A percentile compares a stretch with the other conserved stretches of the same genome.
Evolutionary conservation across 2,329 filamentous ascomycete genomes (phyloP).

Genomic region (Albophoma yamanashiensis): DNA sequence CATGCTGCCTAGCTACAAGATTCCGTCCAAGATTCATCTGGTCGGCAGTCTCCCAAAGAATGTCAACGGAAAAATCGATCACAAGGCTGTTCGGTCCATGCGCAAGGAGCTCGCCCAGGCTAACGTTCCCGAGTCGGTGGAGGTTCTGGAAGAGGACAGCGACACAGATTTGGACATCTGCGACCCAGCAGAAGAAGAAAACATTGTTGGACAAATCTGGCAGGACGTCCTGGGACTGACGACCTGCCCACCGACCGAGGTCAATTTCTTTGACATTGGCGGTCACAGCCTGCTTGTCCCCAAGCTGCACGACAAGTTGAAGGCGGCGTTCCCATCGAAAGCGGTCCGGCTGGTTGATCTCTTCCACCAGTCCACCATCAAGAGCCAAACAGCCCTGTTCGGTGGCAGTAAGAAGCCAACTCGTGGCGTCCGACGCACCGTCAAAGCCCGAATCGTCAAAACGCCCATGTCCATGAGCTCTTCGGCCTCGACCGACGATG

Average conservation of each 20-base stretch:
- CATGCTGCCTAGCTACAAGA: constrained; percentile 4
- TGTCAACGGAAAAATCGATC: constrained; percentile 6
- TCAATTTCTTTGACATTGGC: constrained; percentile 9
- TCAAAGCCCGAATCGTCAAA: background rate
- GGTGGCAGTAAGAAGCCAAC: background rate
- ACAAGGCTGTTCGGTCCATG: constrained; percentile 1
- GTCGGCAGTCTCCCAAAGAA: constrained; percentile 3
- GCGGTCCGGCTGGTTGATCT: constrained; percentile 4
- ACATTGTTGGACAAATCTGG: background rate
- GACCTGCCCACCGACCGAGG: background rate
- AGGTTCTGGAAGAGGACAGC: background rate
- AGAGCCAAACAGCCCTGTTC: constrained; percentile 1
- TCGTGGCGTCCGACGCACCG: background rate
- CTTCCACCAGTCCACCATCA: constrained; percentile 4
- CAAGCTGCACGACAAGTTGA: constrained; percentile 5
- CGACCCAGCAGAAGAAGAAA: background rate
- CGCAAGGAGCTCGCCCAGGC: background rate
- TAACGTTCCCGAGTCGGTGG: background rate
- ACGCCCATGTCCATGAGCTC: constrained; percentile 1
- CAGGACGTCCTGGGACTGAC: background rate
- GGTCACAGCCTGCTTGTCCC: constrained; percentile 7
- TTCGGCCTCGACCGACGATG: background rate
- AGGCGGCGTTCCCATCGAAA: constrained; percentile 2
- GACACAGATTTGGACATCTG: background rate
- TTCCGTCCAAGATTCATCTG: background rate